Base-by-base conservation (phyloP, 2,329 filamentous ascomycete genomes). In the Neocucurbitaria cava region DNA sequence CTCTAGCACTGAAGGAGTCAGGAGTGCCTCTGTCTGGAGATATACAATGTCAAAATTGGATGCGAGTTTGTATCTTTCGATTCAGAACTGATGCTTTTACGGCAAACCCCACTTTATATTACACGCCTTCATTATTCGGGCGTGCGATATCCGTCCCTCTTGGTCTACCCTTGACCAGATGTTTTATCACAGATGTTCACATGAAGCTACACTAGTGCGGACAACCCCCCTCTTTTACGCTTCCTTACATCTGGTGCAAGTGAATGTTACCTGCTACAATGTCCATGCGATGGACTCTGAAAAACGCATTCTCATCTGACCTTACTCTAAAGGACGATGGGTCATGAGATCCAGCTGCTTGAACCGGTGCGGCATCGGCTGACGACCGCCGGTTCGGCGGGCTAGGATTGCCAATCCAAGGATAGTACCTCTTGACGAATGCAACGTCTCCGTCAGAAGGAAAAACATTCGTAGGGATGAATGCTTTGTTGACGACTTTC, bases 401-500 rank as follows among this genome's bases (percentile, higher is more conserved):
- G 24, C 5, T 4, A 4, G 31, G 11, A 4, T 13, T 13, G 3
- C 15, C 30, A 7, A 35, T 35, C 40, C 30, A 51, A 13, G 28
- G 20, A 33, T 51, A 51, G 38, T 41, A 45, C 40, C 18, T 44
- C 23, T 20, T 51, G 8, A 51, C 48, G 23, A 51, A 51, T 17
- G 15, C 30, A 9, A 45, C 41, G 38, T 51, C 40, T 2, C 48
- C 41, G n/a, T 11, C 23, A n/a, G 48, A 50, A 18, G 48, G 48
- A 21, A 21, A 17, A 24, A 18, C 15, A 6, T n/a, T 18, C 43
- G 26, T 20, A 20, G 7, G 28, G 24, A 33, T 36, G 10, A 20
- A 31, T 28, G 17, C 21, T 6, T 21, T 24, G 24, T n/a, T n/a
- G 4, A 11, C 18, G 7, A 7, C 17, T 4, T 35, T 28, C 2